These are phyloP conservation scores for Nothophoma quercina DNA, from an alignment of 2,329 filamentous ascomycete genomes.

Conservation along the genomic window DNA sequence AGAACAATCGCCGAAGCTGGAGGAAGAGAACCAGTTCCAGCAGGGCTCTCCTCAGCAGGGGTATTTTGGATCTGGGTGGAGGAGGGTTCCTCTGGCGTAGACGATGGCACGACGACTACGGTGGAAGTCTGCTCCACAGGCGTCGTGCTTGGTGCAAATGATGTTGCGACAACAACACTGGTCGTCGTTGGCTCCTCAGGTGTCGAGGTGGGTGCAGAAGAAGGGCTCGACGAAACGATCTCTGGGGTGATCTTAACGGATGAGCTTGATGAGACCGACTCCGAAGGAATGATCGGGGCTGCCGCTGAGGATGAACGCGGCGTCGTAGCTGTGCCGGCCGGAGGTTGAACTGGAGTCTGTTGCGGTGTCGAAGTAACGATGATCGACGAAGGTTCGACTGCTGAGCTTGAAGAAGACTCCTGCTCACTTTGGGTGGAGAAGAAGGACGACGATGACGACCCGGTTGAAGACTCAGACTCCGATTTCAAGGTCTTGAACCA, in stretches of 20 bases:
- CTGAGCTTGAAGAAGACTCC: slow-evolving; percentile 20
- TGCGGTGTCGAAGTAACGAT: slow-evolving; percentile 29
- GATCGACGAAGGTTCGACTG: slow-evolving; percentile 19
- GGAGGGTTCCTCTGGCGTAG: not conserved
- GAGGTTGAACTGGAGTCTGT: not conserved
- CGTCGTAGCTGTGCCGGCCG: slow-evolving; percentile 18
- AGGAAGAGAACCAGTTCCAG: slow-evolving; percentile 1
- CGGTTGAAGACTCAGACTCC: slow-evolving; percentile 24
- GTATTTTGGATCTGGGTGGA: slow-evolving; percentile 1
- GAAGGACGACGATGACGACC: slow-evolving; percentile 20
- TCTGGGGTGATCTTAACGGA: not conserved
- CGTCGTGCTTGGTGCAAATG: not conserved
- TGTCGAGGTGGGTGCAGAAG: not conserved
- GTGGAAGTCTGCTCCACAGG: not conserved
- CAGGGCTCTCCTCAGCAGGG: slow-evolving; percentile 1
- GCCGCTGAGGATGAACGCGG: no score
- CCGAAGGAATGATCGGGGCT: not conserved
- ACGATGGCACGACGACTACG: not conserved
- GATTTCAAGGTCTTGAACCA: slow-evolving; percentile 36
- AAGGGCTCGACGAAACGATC: not conserved
- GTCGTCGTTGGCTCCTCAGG: not conserved
- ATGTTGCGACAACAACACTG: not conserved
- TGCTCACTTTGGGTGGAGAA: slow-evolving; percentile 21
- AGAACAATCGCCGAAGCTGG: slow-evolving; percentile 5
- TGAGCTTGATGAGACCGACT: not conserved